Base-by-base conservation (phyloP, 2,329 filamentous ascomycete species). In the Calonectria pseudoreteaudii region DNA sequence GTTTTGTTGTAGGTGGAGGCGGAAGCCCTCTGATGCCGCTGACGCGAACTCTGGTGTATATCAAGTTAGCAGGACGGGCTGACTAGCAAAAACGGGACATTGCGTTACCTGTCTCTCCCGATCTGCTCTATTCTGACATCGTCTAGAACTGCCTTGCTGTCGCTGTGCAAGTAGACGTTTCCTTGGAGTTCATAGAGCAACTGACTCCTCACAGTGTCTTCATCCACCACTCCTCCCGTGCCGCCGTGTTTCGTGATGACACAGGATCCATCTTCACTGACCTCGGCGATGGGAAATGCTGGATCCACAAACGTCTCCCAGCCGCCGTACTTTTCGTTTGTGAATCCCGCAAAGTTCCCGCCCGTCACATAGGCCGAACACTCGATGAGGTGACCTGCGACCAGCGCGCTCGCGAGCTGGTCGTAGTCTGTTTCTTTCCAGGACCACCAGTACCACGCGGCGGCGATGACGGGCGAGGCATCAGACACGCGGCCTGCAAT, bases 321-420 rank as follows among this genome's bases (percentile, higher is more conserved):
- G 3, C 73, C 69, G 23, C 75, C 75, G 23, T 78, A 71, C 4
- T 73, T 74, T 56, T 75, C 86, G 28, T 56, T 60, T 11, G 58
- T 53, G 20, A 80, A 78, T 1, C 88, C 89, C 0, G 88, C 83
- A 74, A 90, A 90, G 69, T 90, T 90, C 0, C 83, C 86, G 0
- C 89, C 89, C 0, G 87, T 88, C 1, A 88, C 86, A 75, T 90
- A 90, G 0, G 86, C 83, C 10, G 85, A 86, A 75, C 87, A 89
- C 75, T 89, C 87, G 69, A 89, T 88, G 16, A 89, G 78, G 79
- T 89, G 87, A 1, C 86, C 87, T 0, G 86, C 86, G 14, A 89
- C 80, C 0, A 89, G 72, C 0, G 86, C 81, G 0, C 86, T 85
- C 1, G 88, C 88, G 10, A 90, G 85, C 31, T 83, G 75, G 73